These are phyloP conservation scores for Vitis riparia DNA, from an alignment of 164 flowering plant genomes.

Conservation along the genomic window DNA sequence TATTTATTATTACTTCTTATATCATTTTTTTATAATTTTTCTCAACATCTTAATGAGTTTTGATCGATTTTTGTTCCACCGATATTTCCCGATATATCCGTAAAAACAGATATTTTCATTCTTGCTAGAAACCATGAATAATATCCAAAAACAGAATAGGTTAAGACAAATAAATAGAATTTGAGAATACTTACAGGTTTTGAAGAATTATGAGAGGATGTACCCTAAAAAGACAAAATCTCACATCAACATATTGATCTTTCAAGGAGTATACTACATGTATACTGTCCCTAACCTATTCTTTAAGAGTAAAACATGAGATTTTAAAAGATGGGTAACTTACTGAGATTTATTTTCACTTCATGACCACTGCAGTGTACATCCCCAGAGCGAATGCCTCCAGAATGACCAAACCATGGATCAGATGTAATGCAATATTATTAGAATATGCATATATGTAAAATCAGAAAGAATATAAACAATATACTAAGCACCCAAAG, in stretches of 20 bases:
- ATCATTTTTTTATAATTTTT: too few relatives aligned
- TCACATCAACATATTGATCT: constrained; percentile 1
- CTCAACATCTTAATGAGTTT: too few relatives aligned
- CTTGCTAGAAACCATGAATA: not conserved
- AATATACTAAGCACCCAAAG: constrained; percentile 3
- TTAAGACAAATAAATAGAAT: not conserved
- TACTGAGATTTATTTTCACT: constrained; percentile 18
- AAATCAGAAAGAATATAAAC: not conserved
- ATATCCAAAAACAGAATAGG: not conserved
- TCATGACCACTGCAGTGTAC: constrained; percentile 28
- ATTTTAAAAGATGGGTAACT: constrained; percentile 12
- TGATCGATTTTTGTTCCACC: too few relatives aligned
- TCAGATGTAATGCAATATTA: constrained; percentile 46
- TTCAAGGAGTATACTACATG: not conserved
- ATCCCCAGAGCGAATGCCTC: constrained; percentile 64
- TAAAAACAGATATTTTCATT: not conserved
- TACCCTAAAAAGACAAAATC: not conserved
- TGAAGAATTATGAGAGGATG: not conserved
- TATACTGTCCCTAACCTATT: not conserved
- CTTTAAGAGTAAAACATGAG: not conserved
- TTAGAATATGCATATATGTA: constrained; percentile 20
- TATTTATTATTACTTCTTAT: too few relatives aligned
- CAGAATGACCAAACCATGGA: constrained; percentile 56
- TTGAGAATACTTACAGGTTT: constrained; percentile 19
- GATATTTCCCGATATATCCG: too few relatives aligned